Evolutionary conservation across 2,329 filamentous ascomycete genomes (phyloP), one percentile per base, ranked within the genome.

Genomic region (Periconia digitata): DNA sequence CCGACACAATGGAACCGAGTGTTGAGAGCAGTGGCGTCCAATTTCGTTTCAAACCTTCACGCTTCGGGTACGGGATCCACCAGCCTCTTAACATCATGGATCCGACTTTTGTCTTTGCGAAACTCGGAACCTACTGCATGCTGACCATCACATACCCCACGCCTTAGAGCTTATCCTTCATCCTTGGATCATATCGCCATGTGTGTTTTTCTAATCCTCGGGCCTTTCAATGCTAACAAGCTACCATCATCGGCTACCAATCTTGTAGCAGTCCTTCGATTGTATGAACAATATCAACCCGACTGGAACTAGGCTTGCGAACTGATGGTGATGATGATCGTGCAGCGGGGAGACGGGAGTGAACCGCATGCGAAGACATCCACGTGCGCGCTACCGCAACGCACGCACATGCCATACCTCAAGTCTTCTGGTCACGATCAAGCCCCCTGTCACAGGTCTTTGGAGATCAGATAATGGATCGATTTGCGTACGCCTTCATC

Each of bases 1-100:
- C 43, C 67, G 65, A 62, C 60, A 60, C 58, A 10, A 36, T 66
- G 67, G 67, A 65, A 66, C 51, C 66, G 66, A 69, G 58, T 58
- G 53, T 51, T 63, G 55, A 58, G 58, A 60, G 42, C 36, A 43
- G 51, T 60, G 55, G 61, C 60, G 61, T 51, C 50, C 44, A 50
- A 38, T 48, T 49, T 47, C 48, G 53, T 40, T 55, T 46, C 46
- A 58, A 51, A 49, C 52, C 50, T 50, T 42, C 47, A 41, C 35
- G 35, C 3, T 17, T 38, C 35, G 35, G 35, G 20, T 38, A 21
- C 35, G 12, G 13, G 17, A 10, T 22, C 15, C 16, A 3, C 22
- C 32, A 2, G 32, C 21, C 16, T 35, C 8, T 15, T 17, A n/a
- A 12, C 42, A 21, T 16, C 16, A 45, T 8, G 34, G 37, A 47